Conservation (phyloP, 257 asterid species). For the Capsicum chinense region DNA sequence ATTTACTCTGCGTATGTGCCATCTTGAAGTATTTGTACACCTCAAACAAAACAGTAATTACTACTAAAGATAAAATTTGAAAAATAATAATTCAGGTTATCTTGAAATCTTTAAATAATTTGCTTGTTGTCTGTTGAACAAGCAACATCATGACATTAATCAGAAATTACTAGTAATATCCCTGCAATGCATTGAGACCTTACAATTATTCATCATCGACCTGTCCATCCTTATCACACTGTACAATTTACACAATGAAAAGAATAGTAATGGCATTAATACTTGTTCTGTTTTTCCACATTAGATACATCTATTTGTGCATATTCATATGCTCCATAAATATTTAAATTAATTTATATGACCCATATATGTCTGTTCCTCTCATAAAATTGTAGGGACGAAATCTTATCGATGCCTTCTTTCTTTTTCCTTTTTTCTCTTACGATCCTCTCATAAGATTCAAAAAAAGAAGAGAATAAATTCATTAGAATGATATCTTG, state of each 20-base stretch:
- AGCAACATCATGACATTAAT: neutral
- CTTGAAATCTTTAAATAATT: neutral
- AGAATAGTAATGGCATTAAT: constrained; percentile 10
- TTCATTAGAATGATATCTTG: neutral
- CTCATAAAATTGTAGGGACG: neutral
- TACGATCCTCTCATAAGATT: neutral
- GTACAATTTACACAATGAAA: neutral
- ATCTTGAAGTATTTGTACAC: too few relatives aligned
- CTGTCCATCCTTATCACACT: constrained; percentile 8
- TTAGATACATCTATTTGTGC: neutral
- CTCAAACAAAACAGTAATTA: too few relatives aligned
- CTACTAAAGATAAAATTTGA: too few relatives aligned
- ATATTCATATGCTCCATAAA: neutral
- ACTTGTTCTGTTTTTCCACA: neutral
- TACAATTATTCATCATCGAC: neutral
- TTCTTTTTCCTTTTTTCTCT: neutral
- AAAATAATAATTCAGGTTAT: too few relatives aligned
- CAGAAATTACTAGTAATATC: neutral
- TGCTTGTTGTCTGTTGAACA: neutral
- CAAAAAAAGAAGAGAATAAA: neutral
- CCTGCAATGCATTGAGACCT: neutral
- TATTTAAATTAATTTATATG: neutral
- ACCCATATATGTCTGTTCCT: neutral
- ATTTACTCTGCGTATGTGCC: neutral
- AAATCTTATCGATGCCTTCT: neutral